phyloP scores from a whole-genome alignment of 148 eudicot genomes.

The Silene uniflora region DNA sequence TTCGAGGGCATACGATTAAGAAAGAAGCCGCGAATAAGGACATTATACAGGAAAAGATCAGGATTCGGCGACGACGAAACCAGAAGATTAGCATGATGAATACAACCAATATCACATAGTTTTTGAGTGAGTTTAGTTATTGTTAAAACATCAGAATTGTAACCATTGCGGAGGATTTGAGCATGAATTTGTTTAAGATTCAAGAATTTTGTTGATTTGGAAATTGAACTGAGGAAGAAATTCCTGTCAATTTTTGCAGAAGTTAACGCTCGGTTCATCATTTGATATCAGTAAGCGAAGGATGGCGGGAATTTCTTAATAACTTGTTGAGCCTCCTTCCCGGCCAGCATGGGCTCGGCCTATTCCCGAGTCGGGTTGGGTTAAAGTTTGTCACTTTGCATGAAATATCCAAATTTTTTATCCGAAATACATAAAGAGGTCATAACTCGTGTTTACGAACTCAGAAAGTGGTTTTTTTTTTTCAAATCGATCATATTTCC shows the following conservation, averaged over 20 bases:
- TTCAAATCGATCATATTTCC: too few relatives aligned
- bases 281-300: not conserved
- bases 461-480: too few relatives aligned
- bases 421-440: too few relatives aligned
- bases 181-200: constrained; percentile 64
- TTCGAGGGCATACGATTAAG: constrained; percentile 18
- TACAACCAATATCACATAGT: constrained; percentile 42
- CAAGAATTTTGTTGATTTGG: constrained; percentile 34
- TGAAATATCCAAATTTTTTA: too few relatives aligned
- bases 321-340: too few relatives aligned
- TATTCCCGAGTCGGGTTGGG: too few relatives aligned
- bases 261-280: constrained; percentile 38
- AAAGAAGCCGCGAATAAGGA: constrained; percentile 35
- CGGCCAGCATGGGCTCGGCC: too few relatives aligned
- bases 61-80: constrained; percentile 38
- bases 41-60: constrained; percentile 62
- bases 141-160: constrained; percentile 35
- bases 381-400: too few relatives aligned
- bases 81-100: constrained; percentile 41
- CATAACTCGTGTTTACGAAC: too few relatives aligned
- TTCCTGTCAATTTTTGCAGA: constrained; percentile 20
- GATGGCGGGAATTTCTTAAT: too few relatives aligned
- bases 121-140: constrained; percentile 68
- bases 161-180: constrained; percentile 50
- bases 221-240: constrained; percentile 42